These are phyloP conservation scores for Coelastrella sp. DNA, from an alignment of 139 green algal genomes.

Conservation along the genomic window DNA sequence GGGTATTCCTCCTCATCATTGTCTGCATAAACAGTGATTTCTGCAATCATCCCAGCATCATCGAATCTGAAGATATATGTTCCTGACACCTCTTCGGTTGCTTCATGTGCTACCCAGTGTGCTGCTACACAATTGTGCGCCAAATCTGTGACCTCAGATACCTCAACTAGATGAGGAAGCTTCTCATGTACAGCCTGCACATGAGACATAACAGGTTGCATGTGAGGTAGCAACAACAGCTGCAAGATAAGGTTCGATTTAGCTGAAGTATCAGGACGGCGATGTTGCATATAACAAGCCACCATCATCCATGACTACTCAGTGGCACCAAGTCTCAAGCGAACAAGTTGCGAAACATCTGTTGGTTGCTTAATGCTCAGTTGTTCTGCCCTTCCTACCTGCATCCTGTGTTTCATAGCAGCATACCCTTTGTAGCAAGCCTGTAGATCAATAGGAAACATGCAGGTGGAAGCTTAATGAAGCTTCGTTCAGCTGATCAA, in stretches of 20 bases:
- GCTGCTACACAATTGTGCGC: slow-evolving; percentile 35
- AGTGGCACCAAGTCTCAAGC: no score
- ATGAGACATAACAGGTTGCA: slow-evolving; percentile 10
- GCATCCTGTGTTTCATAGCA: slow-evolving; percentile 8
- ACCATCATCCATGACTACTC: no score
- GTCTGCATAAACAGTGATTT: slow-evolving; percentile 4
- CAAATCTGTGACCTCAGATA: slow-evolving; percentile 11
- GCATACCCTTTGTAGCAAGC: slow-evolving; percentile 32
- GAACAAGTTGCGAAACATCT: no score
- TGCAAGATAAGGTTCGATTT: no score
- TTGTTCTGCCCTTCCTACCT: not conserved
- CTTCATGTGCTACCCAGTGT: slow-evolving; percentile 13
- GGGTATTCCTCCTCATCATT: slow-evolving; percentile 19
- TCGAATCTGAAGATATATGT: slow-evolving; percentile 40
- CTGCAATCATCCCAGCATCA: not conserved
- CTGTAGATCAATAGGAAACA: no score
- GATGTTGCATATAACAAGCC: no score
- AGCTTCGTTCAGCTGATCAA: no score
- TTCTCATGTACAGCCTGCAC: slow-evolving; percentile 31
- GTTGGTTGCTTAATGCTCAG: not conserved
- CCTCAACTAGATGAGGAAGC: slow-evolving; percentile 9
- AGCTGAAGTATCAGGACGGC: no score
- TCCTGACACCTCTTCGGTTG: not conserved
- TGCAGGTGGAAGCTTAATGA: no score
- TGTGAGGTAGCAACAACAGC: not conserved